Conservation (phyloP, 331 rosid species). For the Acacia pycnantha region DNA sequence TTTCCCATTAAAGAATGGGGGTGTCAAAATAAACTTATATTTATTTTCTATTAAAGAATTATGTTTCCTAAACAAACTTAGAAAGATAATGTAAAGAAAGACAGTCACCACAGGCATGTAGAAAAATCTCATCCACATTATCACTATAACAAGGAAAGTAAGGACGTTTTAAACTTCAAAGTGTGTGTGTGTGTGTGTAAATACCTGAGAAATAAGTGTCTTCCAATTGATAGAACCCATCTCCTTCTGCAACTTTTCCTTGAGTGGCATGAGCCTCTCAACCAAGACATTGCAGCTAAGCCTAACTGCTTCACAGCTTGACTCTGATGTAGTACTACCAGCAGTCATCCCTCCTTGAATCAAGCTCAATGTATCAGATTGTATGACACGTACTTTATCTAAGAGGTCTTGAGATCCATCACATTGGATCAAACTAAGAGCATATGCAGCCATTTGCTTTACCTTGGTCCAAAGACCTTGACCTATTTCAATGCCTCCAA, state of each 20-base stretch:
- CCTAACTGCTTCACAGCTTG: constrained; percentile 88
- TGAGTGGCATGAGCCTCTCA: constrained; percentile 68
- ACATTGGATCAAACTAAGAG: constrained; percentile 60
- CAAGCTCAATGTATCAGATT: constrained; percentile 71
- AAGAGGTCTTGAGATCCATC: constrained; percentile 46
- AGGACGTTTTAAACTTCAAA: neutral
- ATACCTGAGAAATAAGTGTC: constrained; percentile 70
- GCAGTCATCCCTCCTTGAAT: constrained; percentile 83
- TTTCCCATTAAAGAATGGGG: neutral
- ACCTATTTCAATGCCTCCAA: constrained; percentile 91
- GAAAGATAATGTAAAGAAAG: neutral
- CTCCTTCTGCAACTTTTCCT: constrained; percentile 55
- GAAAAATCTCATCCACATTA: neutral
- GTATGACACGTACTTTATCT: constrained; percentile 72
- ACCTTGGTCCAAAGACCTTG: constrained; percentile 99
- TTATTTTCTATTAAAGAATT: too few species aligned
- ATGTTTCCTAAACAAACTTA: neutral
- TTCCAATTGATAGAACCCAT: constrained; percentile 69
- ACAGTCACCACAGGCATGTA: neutral
- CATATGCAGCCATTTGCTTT: constrained; percentile 79
- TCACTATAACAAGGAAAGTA: neutral
- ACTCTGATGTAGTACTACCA: constrained; percentile 94
- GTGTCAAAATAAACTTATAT: too few species aligned
- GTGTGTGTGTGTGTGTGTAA: neutral
- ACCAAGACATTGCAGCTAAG: constrained; percentile 74